phyloP scores from a whole-genome alignment of 1,284 basidiomycete species.

The Hemileia vastatrix region DNA sequence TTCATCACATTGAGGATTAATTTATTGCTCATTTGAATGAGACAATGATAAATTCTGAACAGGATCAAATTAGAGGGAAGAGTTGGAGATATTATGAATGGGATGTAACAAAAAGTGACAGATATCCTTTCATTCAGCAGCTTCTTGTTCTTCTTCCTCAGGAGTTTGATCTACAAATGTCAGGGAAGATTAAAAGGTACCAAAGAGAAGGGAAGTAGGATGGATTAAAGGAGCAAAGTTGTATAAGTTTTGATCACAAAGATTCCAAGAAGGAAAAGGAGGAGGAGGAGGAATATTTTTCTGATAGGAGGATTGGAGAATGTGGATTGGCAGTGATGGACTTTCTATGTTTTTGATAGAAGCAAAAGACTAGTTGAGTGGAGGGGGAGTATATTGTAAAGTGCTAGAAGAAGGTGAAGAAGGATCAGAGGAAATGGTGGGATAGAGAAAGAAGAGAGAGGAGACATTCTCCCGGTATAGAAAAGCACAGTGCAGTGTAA shows the following conservation, averaged over 20 bases:
- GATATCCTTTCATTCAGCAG: constrained; percentile 10
- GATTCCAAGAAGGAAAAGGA: neutral
- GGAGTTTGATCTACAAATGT: neutral
- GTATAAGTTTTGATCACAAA: neutral
- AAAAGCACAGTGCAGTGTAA: too few relatives aligned
- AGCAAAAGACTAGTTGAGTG: too few relatives aligned
- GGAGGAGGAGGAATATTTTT: constrained; percentile 2
- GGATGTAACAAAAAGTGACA: neutral
- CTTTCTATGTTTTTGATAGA: too few relatives aligned
- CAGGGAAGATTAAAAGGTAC: neutral
- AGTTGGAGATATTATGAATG: neutral
- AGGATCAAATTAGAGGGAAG: neutral
- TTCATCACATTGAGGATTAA: neutral
- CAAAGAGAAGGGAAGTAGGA: neutral
- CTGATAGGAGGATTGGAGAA: neutral
- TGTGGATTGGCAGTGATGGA: constrained; percentile 5
- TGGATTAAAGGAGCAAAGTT: neutral
- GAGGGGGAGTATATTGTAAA: too few relatives aligned
- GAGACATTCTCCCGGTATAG: too few relatives aligned
- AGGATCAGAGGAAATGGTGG: too few relatives aligned
- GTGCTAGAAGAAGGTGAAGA: too few relatives aligned
- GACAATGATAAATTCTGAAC: too few relatives aligned
- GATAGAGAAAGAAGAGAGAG: too few relatives aligned
- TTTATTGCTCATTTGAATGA: too few relatives aligned
- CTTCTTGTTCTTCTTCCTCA: constrained; percentile 18